Evolutionary conservation across 768 basidiomycete genomes (phyloP), one percentile per base, ranked within the genome.

Genomic region (Hypholoma sublateritium): DNA sequence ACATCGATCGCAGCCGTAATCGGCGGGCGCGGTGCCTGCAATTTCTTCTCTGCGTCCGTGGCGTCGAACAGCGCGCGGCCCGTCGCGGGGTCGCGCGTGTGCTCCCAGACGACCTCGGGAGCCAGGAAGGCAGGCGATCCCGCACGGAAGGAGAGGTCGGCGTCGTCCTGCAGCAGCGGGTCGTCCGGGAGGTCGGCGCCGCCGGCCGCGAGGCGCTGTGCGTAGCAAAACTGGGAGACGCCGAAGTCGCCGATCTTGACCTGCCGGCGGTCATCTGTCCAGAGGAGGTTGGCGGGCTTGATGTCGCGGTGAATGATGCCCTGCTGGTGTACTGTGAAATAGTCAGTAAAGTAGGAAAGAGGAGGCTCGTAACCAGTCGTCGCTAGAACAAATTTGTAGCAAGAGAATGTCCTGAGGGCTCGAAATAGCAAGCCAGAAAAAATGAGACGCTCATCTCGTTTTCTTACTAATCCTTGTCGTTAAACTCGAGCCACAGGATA

Each of bases 261-360:
- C 56, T 83, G 84, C 57, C 84, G 83, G 52, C 91, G 87, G 74
- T 96, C 91, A 24, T 81, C 80, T 2, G 90, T 89, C 87, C 92
- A 94, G 25, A 99, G 81, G 21, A 99, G 85, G 72, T 99, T 99
- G 45, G 95, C 93, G 24, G 97, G 97, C 69, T 99, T 99, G 77
- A 99, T 98, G 74, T 99, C 97, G 56, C 97, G 92, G 74, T 99
- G 97, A 49, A 99, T 98, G 71, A 99, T 98, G 21, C 96, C 97
- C 68, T 98, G 95, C 66, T 89, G 85, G 69, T 99, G 97, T 1
- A 99, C 96, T 98, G 67, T 32, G 5, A 32, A 32, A 3, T 32
- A 5, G 28, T 32, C 28, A 32, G 28, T 9, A 9, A 32, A 7
- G 3, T 9, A 32, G 28, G 28, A 32, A 32, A 32, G 28, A 32